Evolutionary conservation across 495 filamentous ascomycete genomes (phyloP).

Genomic region (Neurospora sublineolata): DNA sequence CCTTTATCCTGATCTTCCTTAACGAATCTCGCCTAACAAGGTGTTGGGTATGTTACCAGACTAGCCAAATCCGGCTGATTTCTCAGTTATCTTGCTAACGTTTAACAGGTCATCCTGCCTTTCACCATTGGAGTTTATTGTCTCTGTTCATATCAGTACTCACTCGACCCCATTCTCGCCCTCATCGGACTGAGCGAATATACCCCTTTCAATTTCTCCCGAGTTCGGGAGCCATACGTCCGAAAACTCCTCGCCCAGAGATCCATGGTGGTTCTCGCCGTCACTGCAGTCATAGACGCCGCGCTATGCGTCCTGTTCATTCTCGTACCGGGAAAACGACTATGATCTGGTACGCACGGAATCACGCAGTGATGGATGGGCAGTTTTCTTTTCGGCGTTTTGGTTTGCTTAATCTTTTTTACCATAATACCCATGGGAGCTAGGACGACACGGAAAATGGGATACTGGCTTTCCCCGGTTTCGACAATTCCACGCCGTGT

Average conservation of each 20-base stretch:
- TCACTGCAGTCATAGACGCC: slow-evolving; percentile 63
- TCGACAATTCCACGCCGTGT: neutral
- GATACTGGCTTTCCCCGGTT: neutral
- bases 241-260: slow-evolving; percentile 71
- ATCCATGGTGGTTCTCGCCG: slow-evolving; percentile 58
- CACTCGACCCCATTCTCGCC: slow-evolving; percentile 81
- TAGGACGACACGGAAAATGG: neutral
- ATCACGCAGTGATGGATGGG: neutral
- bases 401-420: neutral
- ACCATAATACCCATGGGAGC: neutral
- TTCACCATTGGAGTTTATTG: slow-evolving; percentile 84
- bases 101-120: slow-evolving; percentile 69
- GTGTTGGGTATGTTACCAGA: slow-evolving; percentile 58
- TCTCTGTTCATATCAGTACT: slow-evolving; percentile 84
- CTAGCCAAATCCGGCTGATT: neutral
- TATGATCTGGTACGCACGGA: slow-evolving; percentile 34
- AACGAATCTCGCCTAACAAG: slow-evolving; percentile 61
- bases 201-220: slow-evolving; percentile 79
- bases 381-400: neutral
- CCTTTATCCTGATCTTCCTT: slow-evolving; percentile 84
- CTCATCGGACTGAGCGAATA: slow-evolving; percentile 88
- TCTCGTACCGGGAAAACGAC: slow-evolving; percentile 79
- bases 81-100: slow-evolving; percentile 13
- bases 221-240: slow-evolving; percentile 80
- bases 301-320: slow-evolving; percentile 75